Percentiles rank a stretch among this genome's conserved stretches.
These are phyloP conservation scores for Diaporthe amygdali DNA, from an alignment of 2,329 filamentous ascomycete species.

Conservation along the genomic window DNA sequence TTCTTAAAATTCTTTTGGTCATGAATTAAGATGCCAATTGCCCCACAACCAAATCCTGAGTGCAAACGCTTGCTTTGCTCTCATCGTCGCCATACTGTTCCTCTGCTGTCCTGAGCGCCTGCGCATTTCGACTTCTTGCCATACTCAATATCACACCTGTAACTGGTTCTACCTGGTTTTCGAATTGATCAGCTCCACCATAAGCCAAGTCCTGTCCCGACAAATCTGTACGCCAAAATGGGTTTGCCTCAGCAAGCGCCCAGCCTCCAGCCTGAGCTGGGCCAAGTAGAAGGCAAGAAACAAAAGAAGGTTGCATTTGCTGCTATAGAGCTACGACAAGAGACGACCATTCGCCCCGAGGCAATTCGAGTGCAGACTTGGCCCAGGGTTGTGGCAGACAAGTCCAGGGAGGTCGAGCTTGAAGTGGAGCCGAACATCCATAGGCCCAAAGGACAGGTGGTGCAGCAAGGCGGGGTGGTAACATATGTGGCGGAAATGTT, in stretches of 20 bases:
- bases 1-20: not conserved
- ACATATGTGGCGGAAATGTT: not conserved
- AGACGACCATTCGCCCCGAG: not conserved
- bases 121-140: too few species aligned
- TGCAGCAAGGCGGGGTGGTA: not conserved
- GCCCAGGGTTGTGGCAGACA: not conserved
- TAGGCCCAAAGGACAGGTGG: not conserved
- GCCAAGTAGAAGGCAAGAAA: not conserved
- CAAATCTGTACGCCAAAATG: not conserved
- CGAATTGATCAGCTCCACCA: too few species aligned
- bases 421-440: not conserved
- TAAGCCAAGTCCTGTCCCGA: too few species aligned
- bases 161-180: too few species aligned
- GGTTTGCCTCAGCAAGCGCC: not conserved
- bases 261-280: accelerated
- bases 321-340: not conserved
- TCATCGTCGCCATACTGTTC: too few species aligned
- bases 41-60: not conserved
- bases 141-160: too few species aligned
- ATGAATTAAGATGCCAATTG: too few species aligned
- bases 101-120: too few species aligned
- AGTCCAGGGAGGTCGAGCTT: not conserved
- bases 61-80: too few species aligned
- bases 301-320: not conserved
- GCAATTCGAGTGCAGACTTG: not conserved